Percentiles rank a stretch among this genome's conserved stretches.
Evolutionary conservation across 768 basidiomycete species (phyloP).

Genomic region (Podaxis rugospora): DNA sequence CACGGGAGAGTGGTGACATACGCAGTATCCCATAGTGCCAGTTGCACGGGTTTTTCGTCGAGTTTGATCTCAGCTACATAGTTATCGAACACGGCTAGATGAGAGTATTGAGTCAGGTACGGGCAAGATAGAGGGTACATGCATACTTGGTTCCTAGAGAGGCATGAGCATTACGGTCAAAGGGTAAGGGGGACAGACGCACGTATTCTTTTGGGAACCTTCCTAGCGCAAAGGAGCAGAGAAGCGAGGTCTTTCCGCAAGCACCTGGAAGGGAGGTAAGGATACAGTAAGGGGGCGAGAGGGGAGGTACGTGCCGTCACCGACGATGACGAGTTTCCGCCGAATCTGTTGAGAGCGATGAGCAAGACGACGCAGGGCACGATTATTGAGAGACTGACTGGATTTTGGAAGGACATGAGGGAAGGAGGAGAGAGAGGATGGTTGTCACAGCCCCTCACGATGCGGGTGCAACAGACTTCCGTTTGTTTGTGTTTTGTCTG

Average conservation of each 20-base stretch:
- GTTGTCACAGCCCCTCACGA: constrained; percentile 11
- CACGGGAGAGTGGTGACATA: constrained; percentile 39
- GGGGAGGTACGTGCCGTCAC: constrained; percentile 68
- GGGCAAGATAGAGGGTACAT: constrained; percentile 14
- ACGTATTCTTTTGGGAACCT: constrained; percentile 97
- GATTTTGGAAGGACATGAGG: constrained; percentile 48
- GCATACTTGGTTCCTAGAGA: constrained; percentile 56
- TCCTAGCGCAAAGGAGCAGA: constrained; percentile 89
- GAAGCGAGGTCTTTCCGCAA: constrained; percentile 91
- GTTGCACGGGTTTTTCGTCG: constrained; percentile 95
- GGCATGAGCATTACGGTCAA: constrained; percentile 4
- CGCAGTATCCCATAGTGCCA: constrained; percentile 99
- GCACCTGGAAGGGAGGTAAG: constrained; percentile 54
- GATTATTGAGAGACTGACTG: constrained; percentile 37
- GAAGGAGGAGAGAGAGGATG: constrained; percentile 3
- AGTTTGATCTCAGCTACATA: constrained; percentile 98
- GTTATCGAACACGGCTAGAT: constrained; percentile 91
- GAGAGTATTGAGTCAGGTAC: constrained; percentile 15
- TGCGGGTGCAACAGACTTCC: constrained; percentile 25
- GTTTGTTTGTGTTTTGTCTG: constrained; percentile 19
- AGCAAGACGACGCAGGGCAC: constrained; percentile 11
- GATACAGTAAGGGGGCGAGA: constrained; percentile 10
- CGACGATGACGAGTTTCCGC: constrained; percentile 94
- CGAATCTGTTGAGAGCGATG: constrained; percentile 57
- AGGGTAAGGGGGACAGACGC: constrained; percentile 28